These are phyloP conservation scores for Scedosporium aurantiacum DNA, from an alignment of 2,329 filamentous ascomycete species.

Conservation along the genomic window DNA sequence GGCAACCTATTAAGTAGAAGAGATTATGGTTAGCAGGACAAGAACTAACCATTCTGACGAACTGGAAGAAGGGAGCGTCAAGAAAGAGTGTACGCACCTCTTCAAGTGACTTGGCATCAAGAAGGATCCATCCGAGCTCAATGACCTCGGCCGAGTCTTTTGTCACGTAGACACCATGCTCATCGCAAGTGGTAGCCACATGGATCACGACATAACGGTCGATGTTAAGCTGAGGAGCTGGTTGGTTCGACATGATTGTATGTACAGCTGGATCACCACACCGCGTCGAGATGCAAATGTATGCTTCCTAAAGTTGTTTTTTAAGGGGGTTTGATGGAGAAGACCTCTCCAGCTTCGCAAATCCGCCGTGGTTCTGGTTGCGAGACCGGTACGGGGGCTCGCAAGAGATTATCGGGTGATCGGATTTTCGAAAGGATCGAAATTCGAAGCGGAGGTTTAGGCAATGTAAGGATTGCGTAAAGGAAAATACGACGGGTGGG, in stretches of 20 bases:
- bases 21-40: constrained; percentile 10
- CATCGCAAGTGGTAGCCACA: constrained; percentile 96
- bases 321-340: not conserved
- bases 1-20: constrained; percentile 53
- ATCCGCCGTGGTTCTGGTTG: not conserved
- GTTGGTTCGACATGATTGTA: constrained; percentile 26
- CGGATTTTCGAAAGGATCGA: not conserved
- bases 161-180: constrained; percentile 97
- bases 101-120: constrained; percentile 83
- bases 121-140: constrained; percentile 94
- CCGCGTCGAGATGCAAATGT: constrained; percentile 3
- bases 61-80: constrained; percentile 10
- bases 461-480: not conserved
- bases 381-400: not conserved
- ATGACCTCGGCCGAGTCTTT: constrained; percentile 99
- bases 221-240: constrained; percentile 54
- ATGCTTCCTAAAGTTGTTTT: constrained; percentile 8
- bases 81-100: constrained; percentile 52
- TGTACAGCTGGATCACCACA: not conserved
- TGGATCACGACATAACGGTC: constrained; percentile 98
- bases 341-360: not conserved
- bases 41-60: not conserved
- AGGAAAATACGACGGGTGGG: not conserved
- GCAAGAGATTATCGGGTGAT: not conserved
- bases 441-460: not conserved